Evolutionary conservation across 75 land plant species (phyloP).

Genomic region (Pinus taeda): DNA sequence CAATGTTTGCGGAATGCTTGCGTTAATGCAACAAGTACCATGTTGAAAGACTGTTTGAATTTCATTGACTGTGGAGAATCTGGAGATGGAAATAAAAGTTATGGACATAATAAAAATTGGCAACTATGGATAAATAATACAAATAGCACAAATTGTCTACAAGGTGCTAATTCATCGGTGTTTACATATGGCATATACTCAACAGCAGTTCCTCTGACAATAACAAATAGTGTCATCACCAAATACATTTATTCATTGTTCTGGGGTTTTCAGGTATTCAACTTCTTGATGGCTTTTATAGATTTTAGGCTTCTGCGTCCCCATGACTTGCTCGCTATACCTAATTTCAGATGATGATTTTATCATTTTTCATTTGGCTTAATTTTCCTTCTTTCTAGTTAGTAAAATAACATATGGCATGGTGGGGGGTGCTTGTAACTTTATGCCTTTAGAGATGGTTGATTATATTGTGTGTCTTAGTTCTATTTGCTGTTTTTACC

Average conservation of each 20-base stretch:
- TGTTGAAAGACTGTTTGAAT: not conserved
- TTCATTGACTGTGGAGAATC: constrained; percentile 96
- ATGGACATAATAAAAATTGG: not conserved
- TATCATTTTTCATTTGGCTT: too few relatives aligned
- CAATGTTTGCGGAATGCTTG: constrained; percentile 71
- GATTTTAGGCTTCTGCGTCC: not conserved
- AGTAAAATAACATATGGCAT: too few relatives aligned
- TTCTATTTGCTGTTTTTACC: too few relatives aligned
- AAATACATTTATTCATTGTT: constrained; percentile 82
- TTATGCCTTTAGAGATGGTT: too few relatives aligned
- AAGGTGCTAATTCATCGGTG: not conserved
- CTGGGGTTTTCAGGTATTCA: constrained; percentile 96
- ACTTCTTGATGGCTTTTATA: not conserved
- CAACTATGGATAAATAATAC: constrained; percentile 22
- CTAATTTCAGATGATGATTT: too few relatives aligned
- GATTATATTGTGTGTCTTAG: too few relatives aligned
- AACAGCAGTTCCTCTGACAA: constrained; percentile 54
- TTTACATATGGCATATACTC: constrained; percentile 81
- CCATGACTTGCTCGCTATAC: too few relatives aligned
- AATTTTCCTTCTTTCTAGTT: too few relatives aligned
- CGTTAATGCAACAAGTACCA: constrained; percentile 6
- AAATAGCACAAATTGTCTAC: constrained; percentile 22
- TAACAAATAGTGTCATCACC: constrained; percentile 16
- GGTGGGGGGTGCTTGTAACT: too few relatives aligned
- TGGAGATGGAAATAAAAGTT: constrained; percentile 23